Conservation (phyloP, 2,329 filamentous ascomycete genomes). For the Dactylellina parvicollis region DNA sequence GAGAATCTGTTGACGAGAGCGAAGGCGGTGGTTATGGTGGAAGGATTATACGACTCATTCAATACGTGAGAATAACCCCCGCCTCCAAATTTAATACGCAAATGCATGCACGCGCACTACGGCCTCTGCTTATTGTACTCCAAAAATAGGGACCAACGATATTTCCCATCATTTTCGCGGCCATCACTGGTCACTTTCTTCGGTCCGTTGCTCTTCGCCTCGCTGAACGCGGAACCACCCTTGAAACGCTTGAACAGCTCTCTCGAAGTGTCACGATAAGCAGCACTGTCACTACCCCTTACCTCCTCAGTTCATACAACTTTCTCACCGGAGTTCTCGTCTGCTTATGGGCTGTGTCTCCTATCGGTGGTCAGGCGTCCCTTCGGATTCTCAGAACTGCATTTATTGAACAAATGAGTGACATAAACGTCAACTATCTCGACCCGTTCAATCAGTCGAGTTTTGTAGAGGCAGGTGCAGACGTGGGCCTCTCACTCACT, state of each 20-base stretch:
- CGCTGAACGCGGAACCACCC: slow-evolving; percentile 36
- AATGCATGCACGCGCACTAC: not conserved
- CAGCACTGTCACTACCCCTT: slow-evolving; percentile 37
- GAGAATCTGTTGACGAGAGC: slow-evolving; percentile 22
- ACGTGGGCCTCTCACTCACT: slow-evolving; percentile 24
- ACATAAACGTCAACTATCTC: slow-evolving; percentile 31
- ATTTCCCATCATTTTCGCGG: slow-evolving; percentile 47
- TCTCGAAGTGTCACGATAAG: slow-evolving; percentile 38
- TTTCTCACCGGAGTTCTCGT: slow-evolving; percentile 29
- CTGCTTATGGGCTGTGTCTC: slow-evolving; percentile 36
- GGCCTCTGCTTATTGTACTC: not conserved
- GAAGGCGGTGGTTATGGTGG: slow-evolving; percentile 37
- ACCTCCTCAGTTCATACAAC: slow-evolving; percentile 37
- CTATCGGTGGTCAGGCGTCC: slow-evolving; percentile 42
- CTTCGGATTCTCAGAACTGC: slow-evolving; percentile 33
- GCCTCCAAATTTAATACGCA: not conserved
- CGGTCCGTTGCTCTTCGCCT: slow-evolving; percentile 35
- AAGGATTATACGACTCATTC: slow-evolving; percentile 33
- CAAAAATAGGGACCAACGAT: slow-evolving; percentile 33
- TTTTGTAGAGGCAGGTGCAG: slow-evolving; percentile 21
- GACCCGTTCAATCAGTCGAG: slow-evolving; percentile 40
- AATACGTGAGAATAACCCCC: slow-evolving; percentile 45
- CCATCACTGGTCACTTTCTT: slow-evolving; percentile 45
- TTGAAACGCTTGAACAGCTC: slow-evolving; percentile 42
- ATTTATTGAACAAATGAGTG: slow-evolving; percentile 18